These are phyloP conservation scores for Talaromyces sp. DNA, from an alignment of 2,329 filamentous ascomycete genomes.

Conservation along the genomic window DNA sequence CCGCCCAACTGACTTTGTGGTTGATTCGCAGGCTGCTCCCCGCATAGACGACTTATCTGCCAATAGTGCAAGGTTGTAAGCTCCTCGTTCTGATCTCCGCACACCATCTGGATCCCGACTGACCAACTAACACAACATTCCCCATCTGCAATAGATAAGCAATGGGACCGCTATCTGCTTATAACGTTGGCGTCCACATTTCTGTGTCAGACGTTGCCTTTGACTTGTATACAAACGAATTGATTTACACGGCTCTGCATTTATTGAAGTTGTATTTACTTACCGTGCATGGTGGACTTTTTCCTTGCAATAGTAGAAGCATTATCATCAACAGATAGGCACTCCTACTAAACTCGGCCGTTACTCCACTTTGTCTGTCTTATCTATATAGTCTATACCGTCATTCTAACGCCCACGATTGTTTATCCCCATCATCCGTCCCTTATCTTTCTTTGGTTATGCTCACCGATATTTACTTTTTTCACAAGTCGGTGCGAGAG, in stretches of 20 bases:
- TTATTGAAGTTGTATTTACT: background rate
- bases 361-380: conserved; percentile 9
- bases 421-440: background rate
- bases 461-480: conserved; percentile 14
- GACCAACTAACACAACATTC: conserved; percentile 6
- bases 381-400: conserved; percentile 13
- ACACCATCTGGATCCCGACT: conserved; percentile 11
- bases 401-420: background rate
- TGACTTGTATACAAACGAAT: background rate
- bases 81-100: conserved; percentile 14
- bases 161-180: conserved; percentile 1
- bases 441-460: conserved; percentile 16
- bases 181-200: conserved; percentile 11
- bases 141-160: conserved; percentile 14
- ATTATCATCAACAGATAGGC: background rate
- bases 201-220: background rate
- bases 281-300: background rate
- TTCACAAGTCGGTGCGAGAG: background rate
- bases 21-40: conserved; percentile 14
- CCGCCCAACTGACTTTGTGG: conserved; percentile 7
- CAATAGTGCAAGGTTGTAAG: conserved; percentile 3
- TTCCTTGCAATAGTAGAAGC: background rate
- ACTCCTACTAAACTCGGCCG: background rate
- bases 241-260: background rate
- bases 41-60: conserved; percentile 11